These are phyloP conservation scores for Dicorynia guianensis DNA, from an alignment of 306 rosid species.

Conservation along the genomic window DNA sequence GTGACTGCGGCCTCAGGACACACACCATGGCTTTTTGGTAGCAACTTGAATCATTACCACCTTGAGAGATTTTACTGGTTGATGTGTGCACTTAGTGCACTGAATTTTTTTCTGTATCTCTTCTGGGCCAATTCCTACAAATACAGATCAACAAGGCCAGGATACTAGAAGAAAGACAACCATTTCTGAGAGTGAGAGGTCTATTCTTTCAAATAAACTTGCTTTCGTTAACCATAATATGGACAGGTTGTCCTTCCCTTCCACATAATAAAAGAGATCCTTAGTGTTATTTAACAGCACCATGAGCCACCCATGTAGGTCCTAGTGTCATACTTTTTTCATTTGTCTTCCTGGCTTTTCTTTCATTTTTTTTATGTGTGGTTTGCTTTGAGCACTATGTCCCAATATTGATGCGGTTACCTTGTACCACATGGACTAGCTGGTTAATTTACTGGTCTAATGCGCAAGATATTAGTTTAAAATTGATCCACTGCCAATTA, in stretches of 20 bases:
- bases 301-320: background rate
- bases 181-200: slow-evolving; percentile 12
- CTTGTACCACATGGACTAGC: too few species aligned
- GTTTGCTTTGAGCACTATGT: too few species aligned
- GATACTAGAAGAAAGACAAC: slow-evolving; percentile 18
- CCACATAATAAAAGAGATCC: background rate
- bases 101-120: slow-evolving; percentile 65
- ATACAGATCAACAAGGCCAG: slow-evolving; percentile 47
- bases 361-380: too few species aligned
- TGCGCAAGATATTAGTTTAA: too few species aligned
- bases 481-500: too few species aligned
- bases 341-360: too few species aligned
- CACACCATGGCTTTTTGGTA: slow-evolving; percentile 69
- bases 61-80: slow-evolving; percentile 86
- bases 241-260: background rate
- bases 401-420: too few species aligned
- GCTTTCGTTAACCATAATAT: background rate
- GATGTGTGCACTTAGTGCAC: slow-evolving; percentile 69
- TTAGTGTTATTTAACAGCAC: background rate
- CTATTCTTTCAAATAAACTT: slow-evolving; percentile 3
- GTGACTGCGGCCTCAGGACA: slow-evolving; percentile 50
- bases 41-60: slow-evolving; percentile 68
- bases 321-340: too few species aligned
- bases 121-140: slow-evolving; percentile 69
- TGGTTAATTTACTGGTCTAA: too few species aligned